Percentiles rank a stretch among this genome's conserved stretches.
These are phyloP conservation scores for Sporothrix variecibatus DNA, from an alignment of 2,329 filamentous ascomycete genomes.

Conservation along the genomic window DNA sequence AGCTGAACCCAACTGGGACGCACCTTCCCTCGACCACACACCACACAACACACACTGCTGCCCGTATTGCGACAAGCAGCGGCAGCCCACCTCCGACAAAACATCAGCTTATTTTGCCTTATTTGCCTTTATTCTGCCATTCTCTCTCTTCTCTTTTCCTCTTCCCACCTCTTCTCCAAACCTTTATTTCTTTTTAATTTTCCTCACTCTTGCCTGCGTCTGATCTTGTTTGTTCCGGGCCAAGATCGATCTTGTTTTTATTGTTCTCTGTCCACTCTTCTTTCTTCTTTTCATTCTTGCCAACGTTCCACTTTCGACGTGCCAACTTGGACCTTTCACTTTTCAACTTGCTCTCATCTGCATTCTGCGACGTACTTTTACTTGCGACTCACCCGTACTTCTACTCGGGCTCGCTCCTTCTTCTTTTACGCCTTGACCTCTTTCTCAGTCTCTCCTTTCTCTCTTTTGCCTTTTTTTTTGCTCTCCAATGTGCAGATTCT, in stretches of 20 bases:
- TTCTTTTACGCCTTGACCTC: not conserved
- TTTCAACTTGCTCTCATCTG: not conserved
- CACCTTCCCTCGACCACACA: not conserved
- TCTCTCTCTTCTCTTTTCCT: slow-evolving; percentile 4
- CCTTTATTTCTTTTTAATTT: not conserved
- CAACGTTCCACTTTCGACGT: not conserved
- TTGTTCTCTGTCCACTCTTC: not conserved
- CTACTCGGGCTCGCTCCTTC: not conserved
- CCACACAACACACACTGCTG: not conserved
- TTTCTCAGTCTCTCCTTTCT: slow-evolving; percentile 1
- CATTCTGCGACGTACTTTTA: not conserved
- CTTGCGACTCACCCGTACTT: not conserved
- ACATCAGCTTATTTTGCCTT: slow-evolving; percentile 21
- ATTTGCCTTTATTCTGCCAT: slow-evolving; percentile 18
- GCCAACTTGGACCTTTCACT: not conserved
- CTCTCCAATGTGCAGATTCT: slow-evolving; percentile 2
- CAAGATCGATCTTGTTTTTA: slow-evolving; percentile 21
- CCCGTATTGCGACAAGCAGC: slow-evolving; percentile 9
- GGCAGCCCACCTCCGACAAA: slow-evolving; percentile 14
- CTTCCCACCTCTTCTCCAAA: not conserved
- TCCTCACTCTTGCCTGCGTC: not conserved
- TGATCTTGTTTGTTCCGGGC: slow-evolving; percentile 15
- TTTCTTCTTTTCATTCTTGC: slow-evolving; percentile 1
- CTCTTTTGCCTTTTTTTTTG: not conserved
- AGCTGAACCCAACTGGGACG: slow-evolving; percentile 16